Evolutionary conservation across 352 stramenopile genomes (phyloP), one percentile per base, ranked within the genome.

Genomic region (Phytopythium sindhum): DNA sequence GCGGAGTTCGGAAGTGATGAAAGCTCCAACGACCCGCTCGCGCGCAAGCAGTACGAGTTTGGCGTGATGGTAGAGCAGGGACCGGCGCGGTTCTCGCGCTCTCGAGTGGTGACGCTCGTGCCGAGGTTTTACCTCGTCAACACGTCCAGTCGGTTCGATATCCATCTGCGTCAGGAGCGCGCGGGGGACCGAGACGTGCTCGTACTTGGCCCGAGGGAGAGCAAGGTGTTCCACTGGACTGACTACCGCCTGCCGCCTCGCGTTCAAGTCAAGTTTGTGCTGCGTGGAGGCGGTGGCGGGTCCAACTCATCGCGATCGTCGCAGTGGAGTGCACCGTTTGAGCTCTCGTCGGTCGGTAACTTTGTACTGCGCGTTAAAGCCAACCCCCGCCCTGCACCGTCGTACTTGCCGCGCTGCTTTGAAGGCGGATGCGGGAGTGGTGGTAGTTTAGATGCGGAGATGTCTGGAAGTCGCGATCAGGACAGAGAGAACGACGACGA

Each of bases 31-130:
- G 63, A 74, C 55, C 59, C 64, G 26, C 67, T 71, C 21, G 72
- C 67, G n/a, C 78, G 84, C 47, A 88, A 89, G 62, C 81, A 93
- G 69, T 92, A 83, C 57, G 86, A 93, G 42, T 87, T 95, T 54
- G 86, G 86, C n/a, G 81, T 95, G 12, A 90, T 90, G 73, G 89
- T 95, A 24, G 86, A 95, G 53, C 84, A 93, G 73, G 86, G 82
- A 0, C 86, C 86, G 1, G 77, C 78, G 19, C 85, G 85, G 31
- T 95, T 95, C 60, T 89, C 81, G 1, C 72, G 84, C 26, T 91
- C 86, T 1, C 89, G 81, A 21, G 78, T 95, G 9, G 81, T 95
- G 23, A 92, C 86, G 0, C 81, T 95, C 15, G 84, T 91, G 33
- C 81, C 82, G 8, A 78, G 86, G n/a, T 93, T 89, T 55, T 90